phyloP scores from a whole-genome alignment of 2,329 filamentous ascomycete species.

The Penicillium capsulatum region DNA sequence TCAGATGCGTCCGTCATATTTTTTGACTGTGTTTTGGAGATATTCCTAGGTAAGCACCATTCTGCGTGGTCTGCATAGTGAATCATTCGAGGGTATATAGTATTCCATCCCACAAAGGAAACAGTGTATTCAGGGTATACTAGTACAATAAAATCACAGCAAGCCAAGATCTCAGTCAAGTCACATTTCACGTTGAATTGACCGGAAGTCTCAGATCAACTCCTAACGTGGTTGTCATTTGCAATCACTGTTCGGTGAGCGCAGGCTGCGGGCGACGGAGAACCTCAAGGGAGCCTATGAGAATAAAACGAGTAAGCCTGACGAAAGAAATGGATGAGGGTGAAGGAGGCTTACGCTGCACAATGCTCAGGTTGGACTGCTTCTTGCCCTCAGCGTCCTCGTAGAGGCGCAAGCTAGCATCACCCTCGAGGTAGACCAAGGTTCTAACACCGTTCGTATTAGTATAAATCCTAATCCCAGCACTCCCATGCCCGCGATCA shows the following conservation, averaged over 20 bases:
- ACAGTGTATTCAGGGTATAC: constrained; percentile 30
- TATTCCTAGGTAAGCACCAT: too few species aligned
- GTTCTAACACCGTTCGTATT: constrained; percentile 56
- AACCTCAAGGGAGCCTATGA: constrained; percentile 34
- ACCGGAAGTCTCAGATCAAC: constrained; percentile 6
- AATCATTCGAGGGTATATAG: background rate
- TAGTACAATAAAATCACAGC: constrained; percentile 24
- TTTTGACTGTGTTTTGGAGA: too few species aligned
- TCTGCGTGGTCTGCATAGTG: too few species aligned
- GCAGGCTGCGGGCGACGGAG: constrained; percentile 28
- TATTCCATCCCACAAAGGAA: constrained; percentile 4
- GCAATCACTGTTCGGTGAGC: constrained; percentile 9
- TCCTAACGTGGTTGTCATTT: too few species aligned
- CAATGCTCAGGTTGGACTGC: constrained; percentile 59
- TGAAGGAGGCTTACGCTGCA: constrained; percentile 64
- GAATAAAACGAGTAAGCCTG: too few species aligned
- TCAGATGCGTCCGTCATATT: too few species aligned
- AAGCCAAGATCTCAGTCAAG: too few species aligned
- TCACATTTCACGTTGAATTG: too few species aligned
- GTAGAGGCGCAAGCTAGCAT: constrained; percentile 65
- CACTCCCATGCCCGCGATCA: background rate
- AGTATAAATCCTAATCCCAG: constrained; percentile 12
- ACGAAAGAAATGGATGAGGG: background rate
- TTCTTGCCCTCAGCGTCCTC: constrained; percentile 68
- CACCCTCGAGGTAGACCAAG: constrained; percentile 77